Evolutionary conservation across 78 protist species (phyloP), one percentile per base, ranked within the genome.

Genomic region (Pelomyxa schiedti): DNA sequence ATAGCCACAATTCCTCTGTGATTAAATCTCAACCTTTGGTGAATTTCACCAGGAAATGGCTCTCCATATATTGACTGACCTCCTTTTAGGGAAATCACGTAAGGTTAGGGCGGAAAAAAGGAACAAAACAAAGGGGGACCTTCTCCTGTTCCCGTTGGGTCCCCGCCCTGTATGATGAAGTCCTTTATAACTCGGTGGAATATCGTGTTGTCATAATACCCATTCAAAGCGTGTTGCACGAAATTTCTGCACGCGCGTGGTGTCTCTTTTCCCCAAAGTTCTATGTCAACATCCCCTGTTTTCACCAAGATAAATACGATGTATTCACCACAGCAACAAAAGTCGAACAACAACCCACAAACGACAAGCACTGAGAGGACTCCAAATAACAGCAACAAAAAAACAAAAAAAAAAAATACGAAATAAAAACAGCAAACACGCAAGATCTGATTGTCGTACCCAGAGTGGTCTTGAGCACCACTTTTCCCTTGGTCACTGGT

Each of bases 111-210:
- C 65, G 9, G 43, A 35, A 5, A 5, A 8, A 69, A 8, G 40
- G 73, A n/a, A 35, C 8, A 35, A 7, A 35, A 69, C 82, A 77
- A n/a, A n/a, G n/a, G n/a, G n/a, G n/a, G n/a, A n/a, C n/a, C n/a
- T 0, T 43, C 69, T 24, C 98, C 98, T 0, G 95, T 86, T 2
- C 88, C 90, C 0, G 94, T 92, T 7, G 98, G 97, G 69, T 94
- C 97, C 47, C 98, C 98, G 30, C 86, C 82, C 74, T 95, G 98
- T 16, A 86, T 80, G 42, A 94, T 86, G 78, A 91, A 91, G 8
- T 69, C 83, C 40, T 72, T 72, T 41, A 95, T 75, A 63, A 93
- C 74, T 1, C 98, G 79, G 81, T 93, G 94, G 82, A 94, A 95
- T 8, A 79, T 42, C 36, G 80, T 72, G 79, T 80, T 69, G 66